Evolutionary conservation across 257 asterid genomes (phyloP).

Genomic region (Rubia yunnanensis): DNA sequence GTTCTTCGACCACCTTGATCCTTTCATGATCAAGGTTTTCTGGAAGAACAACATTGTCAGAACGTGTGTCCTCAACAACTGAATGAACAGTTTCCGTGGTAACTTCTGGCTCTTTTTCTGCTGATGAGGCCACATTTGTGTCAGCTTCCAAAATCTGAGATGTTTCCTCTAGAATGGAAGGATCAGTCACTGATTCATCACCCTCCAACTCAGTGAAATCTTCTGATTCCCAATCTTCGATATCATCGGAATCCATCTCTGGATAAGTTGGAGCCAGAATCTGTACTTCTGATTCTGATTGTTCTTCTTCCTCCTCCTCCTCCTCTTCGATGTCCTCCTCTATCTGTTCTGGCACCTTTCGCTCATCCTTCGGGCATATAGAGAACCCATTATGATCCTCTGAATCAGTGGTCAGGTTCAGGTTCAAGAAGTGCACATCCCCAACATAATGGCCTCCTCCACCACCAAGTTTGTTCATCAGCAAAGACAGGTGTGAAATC

Average conservation of each 20-base stretch:
- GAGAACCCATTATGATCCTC: constrained; percentile 16
- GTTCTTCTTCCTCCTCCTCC: constrained; percentile 22
- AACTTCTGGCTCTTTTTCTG: too few species aligned
- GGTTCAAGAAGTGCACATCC: constrained; percentile 41
- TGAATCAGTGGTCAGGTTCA: constrained; percentile 24
- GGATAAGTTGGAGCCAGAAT: constrained; percentile 22
- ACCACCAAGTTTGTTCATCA: constrained; percentile 20
- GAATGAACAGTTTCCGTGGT: not conserved
- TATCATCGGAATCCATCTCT: constrained; percentile 21
- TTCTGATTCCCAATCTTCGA: constrained; percentile 16
- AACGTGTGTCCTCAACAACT: not conserved
- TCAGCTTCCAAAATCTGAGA: not conserved
- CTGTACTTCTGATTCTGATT: constrained; percentile 6
- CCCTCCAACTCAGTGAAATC: constrained; percentile 10
- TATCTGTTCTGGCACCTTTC: not conserved
- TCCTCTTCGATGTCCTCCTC: constrained; percentile 4
- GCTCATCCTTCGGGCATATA: constrained; percentile 7
- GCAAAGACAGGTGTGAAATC: constrained; percentile 27
- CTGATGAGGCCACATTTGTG: not conserved
- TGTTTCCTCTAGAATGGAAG: constrained; percentile 9
- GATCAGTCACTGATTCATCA: constrained; percentile 14
- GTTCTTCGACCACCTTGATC: constrained; percentile 10
- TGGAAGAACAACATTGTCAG: not conserved
- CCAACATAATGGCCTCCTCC: constrained; percentile 20
- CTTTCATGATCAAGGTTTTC: constrained; percentile 11